Conservation (phyloP, 768 basidiomycete genomes). For the Rossbeevera mucosa region DNA sequence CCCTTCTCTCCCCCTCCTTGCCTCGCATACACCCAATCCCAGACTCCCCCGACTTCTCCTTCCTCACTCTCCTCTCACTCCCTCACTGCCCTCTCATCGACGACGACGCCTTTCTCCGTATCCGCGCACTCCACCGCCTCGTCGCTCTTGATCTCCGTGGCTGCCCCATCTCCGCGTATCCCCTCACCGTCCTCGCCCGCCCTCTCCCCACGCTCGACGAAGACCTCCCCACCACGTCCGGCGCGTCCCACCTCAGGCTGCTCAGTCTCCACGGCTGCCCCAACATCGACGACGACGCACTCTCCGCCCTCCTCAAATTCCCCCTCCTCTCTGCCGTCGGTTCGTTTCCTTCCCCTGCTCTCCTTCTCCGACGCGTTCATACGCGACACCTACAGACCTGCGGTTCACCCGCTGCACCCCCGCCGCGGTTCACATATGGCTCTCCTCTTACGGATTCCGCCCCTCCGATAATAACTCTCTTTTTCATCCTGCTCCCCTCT, state of each 20-base stretch:
- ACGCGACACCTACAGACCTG: constrained; percentile 35
- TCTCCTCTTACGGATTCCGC: constrained; percentile 23
- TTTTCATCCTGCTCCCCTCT: constrained; percentile 42
- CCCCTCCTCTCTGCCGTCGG: constrained; percentile 60
- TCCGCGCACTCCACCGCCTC: constrained; percentile 52
- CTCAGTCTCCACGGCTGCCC: constrained; percentile 53
- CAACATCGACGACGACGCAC: constrained; percentile 42
- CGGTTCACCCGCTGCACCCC: constrained; percentile 44
- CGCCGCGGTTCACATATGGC: constrained; percentile 13
- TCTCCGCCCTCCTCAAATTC: constrained; percentile 42
- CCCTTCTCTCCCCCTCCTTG: constrained; percentile 48
- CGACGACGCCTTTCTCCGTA: constrained; percentile 49
- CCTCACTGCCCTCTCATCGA: constrained; percentile 50
- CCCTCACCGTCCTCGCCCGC: constrained; percentile 48
- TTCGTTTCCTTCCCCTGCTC: constrained; percentile 28
- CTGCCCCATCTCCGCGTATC: constrained; percentile 49
- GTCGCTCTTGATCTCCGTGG: constrained; percentile 60
- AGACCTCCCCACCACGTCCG: constrained; percentile 24
- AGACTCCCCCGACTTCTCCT: constrained; percentile 51
- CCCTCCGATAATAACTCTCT: constrained; percentile 28
- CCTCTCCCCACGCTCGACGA: constrained; percentile 22
- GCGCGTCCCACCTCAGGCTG: constrained; percentile 57
- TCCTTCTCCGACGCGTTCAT: constrained; percentile 1
- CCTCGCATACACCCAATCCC: constrained; percentile 55
- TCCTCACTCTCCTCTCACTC: constrained; percentile 62